Evolutionary conservation across 2,329 filamentous ascomycete genomes (phyloP).

Genomic region (Cladosporium phlei): DNA sequence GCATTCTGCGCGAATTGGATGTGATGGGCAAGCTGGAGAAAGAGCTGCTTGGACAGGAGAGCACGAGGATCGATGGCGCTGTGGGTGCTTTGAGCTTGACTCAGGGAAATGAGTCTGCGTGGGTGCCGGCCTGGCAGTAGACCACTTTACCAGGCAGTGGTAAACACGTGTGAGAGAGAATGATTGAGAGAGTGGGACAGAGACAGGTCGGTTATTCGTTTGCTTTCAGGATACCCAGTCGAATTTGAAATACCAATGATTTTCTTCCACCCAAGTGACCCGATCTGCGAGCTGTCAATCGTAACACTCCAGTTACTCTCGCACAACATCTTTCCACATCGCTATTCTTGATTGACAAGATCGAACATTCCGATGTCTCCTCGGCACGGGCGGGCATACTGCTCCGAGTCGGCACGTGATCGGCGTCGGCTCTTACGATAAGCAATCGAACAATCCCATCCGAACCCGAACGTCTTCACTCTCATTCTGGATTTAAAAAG

Average conservation of each 20-base stretch:
- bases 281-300: background rate
- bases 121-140: slow-evolving; percentile 11
- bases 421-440: too few relatives aligned
- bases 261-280: background rate
- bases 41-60: slow-evolving; percentile 54
- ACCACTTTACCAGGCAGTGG: background rate
- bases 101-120: background rate
- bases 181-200: too few relatives aligned
- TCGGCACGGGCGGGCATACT: too few relatives aligned
- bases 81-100: background rate
- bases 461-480: too few relatives aligned
- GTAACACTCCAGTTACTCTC: background rate
- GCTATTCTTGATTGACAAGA: too few relatives aligned
- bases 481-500: too few relatives aligned
- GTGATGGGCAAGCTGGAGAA: slow-evolving; percentile 59
- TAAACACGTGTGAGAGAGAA: background rate
- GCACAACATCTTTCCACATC: too few relatives aligned
- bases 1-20: slow-evolving; percentile 60
- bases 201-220: background rate
- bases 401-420: too few relatives aligned
- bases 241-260: background rate
- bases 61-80: slow-evolving; percentile 51
- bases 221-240: slow-evolving; percentile 14
- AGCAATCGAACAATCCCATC: too few relatives aligned
- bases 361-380: too few relatives aligned